Evolutionary conservation across 768 basidiomycete genomes (phyloP), one percentile per base, ranked within the genome.

Genomic region (Auriscalpium orientale): DNA sequence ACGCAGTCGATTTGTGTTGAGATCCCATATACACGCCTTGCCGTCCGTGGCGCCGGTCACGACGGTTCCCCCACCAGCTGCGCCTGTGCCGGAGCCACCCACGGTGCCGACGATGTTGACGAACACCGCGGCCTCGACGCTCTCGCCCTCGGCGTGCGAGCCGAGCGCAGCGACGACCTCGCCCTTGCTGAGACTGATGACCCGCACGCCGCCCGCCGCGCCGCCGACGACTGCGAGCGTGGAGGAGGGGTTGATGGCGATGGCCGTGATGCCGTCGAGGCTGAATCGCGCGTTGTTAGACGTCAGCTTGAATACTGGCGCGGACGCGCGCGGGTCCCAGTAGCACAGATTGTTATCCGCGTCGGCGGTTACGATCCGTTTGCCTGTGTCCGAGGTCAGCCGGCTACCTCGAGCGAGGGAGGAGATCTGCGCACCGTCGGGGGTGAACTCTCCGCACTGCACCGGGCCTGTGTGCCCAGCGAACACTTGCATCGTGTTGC

Each of bases 401-500:
- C 34, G 34, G 22, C 11, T 33, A 18, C n/a, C 16, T 16, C 33
- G 37, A 44, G 16, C 3, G 43, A 18, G 13, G 8, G 33, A 28
- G n/a, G 10, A 45, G 1, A 22, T 12, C n/a, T 18, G 48, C 70
- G 53, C 65, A 84, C 91, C 94, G 68, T 94, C 91, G 11, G 95
- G 91, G 0, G 92, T 94, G 72, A 95, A 98, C 62, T 85, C 80
- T 47, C 95, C 95, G 57, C 88, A 87, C 48, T 90, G 86, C 4
- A 93, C 85, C 6, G 93, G 72, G 6, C 87, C 82, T 0, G 83
- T 84, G 70, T 99, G 97, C 0, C 92, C 92, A 2, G 91, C 88
- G 63, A 98, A 91, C 8, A 98, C 95, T 66, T 94, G 89, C 89
- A 99, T 95, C 51, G 87, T 95, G 61, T 83, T 89, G 45, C 97